phyloP scores from a whole-genome alignment of 2,329 filamentous ascomycete genomes.

The Sporothrix luriei region DNA sequence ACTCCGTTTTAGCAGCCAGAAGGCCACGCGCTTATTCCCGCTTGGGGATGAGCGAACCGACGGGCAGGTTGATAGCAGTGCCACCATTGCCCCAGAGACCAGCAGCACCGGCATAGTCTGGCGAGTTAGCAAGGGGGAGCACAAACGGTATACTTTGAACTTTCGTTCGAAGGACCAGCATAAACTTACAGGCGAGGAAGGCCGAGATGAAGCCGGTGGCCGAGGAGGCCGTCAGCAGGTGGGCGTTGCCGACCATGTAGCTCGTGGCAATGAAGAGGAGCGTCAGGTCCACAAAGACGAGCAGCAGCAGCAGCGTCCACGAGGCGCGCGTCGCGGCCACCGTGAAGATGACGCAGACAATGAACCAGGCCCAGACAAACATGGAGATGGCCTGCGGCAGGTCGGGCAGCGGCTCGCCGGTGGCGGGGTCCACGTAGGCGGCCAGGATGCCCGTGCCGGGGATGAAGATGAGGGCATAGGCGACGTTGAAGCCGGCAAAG shows the following conservation, averaged over 20 bases:
- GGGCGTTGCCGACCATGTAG: conserved; percentile 27
- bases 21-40: conserved; percentile 12
- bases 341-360: conserved; percentile 72
- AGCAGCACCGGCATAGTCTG: conserved; percentile 33
- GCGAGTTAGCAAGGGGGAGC: background rate
- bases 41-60: conserved; percentile 32
- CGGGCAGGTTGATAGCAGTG: conserved; percentile 34
- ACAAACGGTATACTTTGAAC: no score
- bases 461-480: conserved; percentile 71
- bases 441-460: conserved; percentile 64
- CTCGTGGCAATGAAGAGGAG: conserved; percentile 31
- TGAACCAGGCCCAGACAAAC: conserved; percentile 79
- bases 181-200: conserved; percentile 32
- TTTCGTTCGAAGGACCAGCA: no score
- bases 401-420: conserved; percentile 43
- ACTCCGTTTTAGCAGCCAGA: no score
- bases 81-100: conserved; percentile 33
- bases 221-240: conserved; percentile 29
- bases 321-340: conserved; percentile 32
- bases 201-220: conserved; percentile 31
- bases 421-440: conserved; percentile 45
- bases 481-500: conserved; percentile 82
- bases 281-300: conserved; percentile 32
- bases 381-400: conserved; percentile 66
- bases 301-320: conserved; percentile 31